These are phyloP conservation scores for Phlegmacium glaucopus DNA, from an alignment of 768 basidiomycete genomes.

Conservation along the genomic window DNA sequence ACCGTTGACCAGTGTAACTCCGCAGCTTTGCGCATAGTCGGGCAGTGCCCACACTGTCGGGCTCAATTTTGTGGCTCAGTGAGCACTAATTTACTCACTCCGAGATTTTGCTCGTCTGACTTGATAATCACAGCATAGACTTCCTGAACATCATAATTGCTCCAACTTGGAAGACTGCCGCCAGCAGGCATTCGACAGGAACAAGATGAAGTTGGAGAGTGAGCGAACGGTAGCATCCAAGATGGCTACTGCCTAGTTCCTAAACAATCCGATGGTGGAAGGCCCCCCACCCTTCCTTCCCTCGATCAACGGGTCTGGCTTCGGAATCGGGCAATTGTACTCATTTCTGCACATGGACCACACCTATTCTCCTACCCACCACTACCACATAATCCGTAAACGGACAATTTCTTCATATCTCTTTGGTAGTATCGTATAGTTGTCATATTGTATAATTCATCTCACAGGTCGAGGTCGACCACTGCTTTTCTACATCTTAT, in stretches of 20 bases:
- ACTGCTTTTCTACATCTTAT: slow-evolving; percentile 6
- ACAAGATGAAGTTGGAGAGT: slow-evolving; percentile 84
- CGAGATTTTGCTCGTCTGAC: slow-evolving; percentile 3
- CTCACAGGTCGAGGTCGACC: slow-evolving; percentile 19
- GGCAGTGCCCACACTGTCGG: slow-evolving; percentile 79
- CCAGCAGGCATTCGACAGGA: slow-evolving; percentile 83
- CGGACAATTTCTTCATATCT: not conserved
- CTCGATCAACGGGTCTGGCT: not conserved
- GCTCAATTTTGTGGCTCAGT: slow-evolving; percentile 76
- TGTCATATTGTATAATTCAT: slow-evolving; percentile 18
- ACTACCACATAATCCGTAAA: too few species aligned
- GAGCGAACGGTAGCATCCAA: slow-evolving; percentile 86
- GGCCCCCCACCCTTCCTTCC: not conserved
- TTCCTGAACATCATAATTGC: slow-evolving; percentile 88
- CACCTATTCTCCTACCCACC: slow-evolving; percentile 3
- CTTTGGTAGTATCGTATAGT: slow-evolving; percentile 19
- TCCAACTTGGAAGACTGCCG: slow-evolving; percentile 80
- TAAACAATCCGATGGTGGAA: not conserved
- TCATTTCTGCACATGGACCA: slow-evolving; percentile 16
- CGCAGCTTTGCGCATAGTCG: slow-evolving; percentile 80
- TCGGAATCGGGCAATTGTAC: slow-evolving; percentile 8
- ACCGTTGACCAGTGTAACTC: slow-evolving; percentile 63
- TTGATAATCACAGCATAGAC: slow-evolving; percentile 60
- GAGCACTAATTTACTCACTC: slow-evolving; percentile 23
- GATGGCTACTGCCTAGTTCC: slow-evolving; percentile 70